Base-by-base conservation (phyloP, 768 basidiomycete species). In the Tephrocybe sp. region DNA sequence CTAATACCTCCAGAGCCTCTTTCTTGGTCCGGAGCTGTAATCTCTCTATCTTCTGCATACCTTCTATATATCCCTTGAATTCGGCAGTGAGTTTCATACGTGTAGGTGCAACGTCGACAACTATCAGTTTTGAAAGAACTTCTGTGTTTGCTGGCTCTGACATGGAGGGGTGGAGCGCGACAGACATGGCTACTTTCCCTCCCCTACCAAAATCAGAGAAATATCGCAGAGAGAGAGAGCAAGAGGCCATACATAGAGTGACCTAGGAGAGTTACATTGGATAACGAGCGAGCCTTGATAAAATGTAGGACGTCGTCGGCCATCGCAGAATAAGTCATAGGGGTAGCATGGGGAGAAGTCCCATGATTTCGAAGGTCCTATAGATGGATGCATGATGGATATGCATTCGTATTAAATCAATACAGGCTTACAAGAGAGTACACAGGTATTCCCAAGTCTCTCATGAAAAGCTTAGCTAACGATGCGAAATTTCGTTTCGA, bases 401-500 rank as follows among this genome's bases (percentile, higher is more conserved):
- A 32, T 39, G 18, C n/a, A 18, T 20, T 39, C 38, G 17, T 21
- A 18, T 3, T 20, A 20, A n/a, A 17, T 7, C 17, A 18, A 6
- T 5, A 20, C 7, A 32, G 37, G 20, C 54, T 54, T 45, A 62
- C 90, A 30, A 93, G 65, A 11, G 83, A 71, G 61, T 90, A 92
- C 11, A 93, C 77, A 2, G 86, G 84, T 48, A 83, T 73, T 10
- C 73, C 68, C 3, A 90, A 68, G 26, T 81, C 78, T 37, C 73
- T 68, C 25, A 76, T 70, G 57, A 95, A 86, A 0, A 80, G 77
- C 58, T 87, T 90, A 1, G 86, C 78, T 12, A 93, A 73, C 0
- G 88, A 87, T 4, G 80, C 68, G 85, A 90, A 95, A 64, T 93
- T 94, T 52, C 91, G 83, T 62, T 93, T 92, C 34, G 85, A 89